Base-by-base conservation (phyloP, 176 grass and related monocot genomes). In the Zea mays region DNA sequence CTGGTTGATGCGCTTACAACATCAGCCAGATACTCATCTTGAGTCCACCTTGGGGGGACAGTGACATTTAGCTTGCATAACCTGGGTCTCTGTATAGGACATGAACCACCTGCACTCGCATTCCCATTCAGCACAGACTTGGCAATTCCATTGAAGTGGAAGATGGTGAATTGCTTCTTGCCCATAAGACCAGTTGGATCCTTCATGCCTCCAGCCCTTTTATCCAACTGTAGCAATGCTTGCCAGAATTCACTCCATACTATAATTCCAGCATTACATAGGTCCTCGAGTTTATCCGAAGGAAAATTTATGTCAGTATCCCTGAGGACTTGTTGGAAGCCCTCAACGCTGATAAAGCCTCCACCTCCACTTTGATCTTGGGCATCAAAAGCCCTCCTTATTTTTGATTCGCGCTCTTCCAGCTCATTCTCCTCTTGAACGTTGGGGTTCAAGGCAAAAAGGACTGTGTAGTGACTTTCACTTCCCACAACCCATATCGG, bases 201-300 rank as follows among this genome's bases (percentile, higher is more conserved):
- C 79, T 96, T 99, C 75, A 96, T 85, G 62, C 96, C 96, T 62
- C 96, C 96, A 1, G 83, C 81, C 42, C 74, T 90, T 87, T 80
- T 99, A 78, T 99, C 96, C 75, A 99, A 84, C 63, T 93, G 87
- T 57, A 93, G 67, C 33, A 99, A 77, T 40, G 92, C 92, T 49
- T 93, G 92, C 96, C 96, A 99, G 73, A 99, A 96, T 75, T 99
- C 96, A 69, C 96, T 99, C 96, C 96, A 99, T 81, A 99, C 90
- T 69, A 99, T 99, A 73, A 96, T 87, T 19, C 92, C 96, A 8
- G 88, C 52, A 71, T 84, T 88, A 68, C 92, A 96, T 17, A 99
- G 78, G 61, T 87, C 85, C 8, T 96, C 92, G 2, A 96, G 81
- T 8, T 48, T 33, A 3, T n/a, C n/a, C n/a, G n/a, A n/a, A n/a